Evolutionary conservation across 768 basidiomycete species (phyloP), one percentile per base, ranked within the genome.

Genomic region (Dendrothele bispora): DNA sequence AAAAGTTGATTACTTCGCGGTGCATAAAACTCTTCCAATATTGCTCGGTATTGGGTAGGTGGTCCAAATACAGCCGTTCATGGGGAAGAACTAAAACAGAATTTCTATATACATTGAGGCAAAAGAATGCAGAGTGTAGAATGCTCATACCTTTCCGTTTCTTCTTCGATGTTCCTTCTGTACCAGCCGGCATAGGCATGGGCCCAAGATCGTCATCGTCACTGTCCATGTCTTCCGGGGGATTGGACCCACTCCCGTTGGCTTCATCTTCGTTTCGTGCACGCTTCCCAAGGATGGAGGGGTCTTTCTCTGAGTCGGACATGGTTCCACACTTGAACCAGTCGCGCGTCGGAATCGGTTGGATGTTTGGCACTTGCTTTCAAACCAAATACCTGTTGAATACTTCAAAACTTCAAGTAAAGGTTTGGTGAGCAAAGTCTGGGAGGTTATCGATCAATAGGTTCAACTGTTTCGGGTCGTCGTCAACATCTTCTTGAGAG

Each of bases 1-100:
- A 84, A 55, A 90, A 95, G 61, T 93, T 95, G 52, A 98, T 76
- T 28, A 83, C 80, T 54, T 98, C 95, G 41, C 94, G 75, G 65
- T 99, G 97, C 97, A 99, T 98, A 70, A 98, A 98, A 50, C 90
- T 94, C 71, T 95, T 94, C 73, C 84, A 87, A 71, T 99, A 99
- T 55, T 97, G 84, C 66, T 98, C 91, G 44, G 92, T 80, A 56
- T 82, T 82, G 2, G 97, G 97, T 17, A 99, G 72, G 68, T 95
- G 91, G 30, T 93, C 91, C 37, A 99, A 77, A 70, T 90, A 98
- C 15, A 98, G 74, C 55, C 83, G 79, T 73, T 98, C 97, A 64
- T 98, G 94, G 0, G 89, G 93, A 6, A 98, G 79, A 35, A 95
- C 94, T 98, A 63, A 24, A 49, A 43, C 55, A 43, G 46, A 51